Evolutionary conservation across 176 grass and related monocot genomes (phyloP).

Genomic region (Eragrostis curvula): DNA sequence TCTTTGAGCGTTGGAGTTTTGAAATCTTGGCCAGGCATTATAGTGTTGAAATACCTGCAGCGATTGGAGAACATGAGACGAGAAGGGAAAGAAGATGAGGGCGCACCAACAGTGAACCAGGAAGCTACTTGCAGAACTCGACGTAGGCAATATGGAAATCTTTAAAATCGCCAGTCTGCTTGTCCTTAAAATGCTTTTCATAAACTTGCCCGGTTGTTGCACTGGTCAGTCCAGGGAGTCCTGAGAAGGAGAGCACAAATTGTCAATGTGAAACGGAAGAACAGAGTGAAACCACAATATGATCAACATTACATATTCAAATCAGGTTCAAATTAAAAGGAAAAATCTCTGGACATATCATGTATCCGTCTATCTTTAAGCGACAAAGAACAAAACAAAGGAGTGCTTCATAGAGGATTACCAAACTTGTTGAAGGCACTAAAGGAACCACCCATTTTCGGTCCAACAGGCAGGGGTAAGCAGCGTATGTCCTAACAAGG

Average conservation of each 20-base stretch:
- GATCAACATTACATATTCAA: slow-evolving; percentile 5
- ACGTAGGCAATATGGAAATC: slow-evolving; percentile 55
- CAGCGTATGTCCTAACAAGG: slow-evolving; percentile 23
- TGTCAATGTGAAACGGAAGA: slow-evolving; percentile 5
- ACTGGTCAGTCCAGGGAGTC: slow-evolving; percentile 39
- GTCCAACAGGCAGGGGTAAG: slow-evolving; percentile 9
- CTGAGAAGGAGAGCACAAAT: slow-evolving; percentile 41
- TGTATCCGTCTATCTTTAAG: background rate
- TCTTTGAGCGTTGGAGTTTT: background rate
- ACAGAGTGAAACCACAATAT: background rate
- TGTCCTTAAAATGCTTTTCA: slow-evolving; percentile 39
- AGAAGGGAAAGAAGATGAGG: background rate
- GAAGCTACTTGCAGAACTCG: slow-evolving; percentile 71
- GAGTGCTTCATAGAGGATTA: slow-evolving; percentile 33
- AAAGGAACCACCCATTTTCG: slow-evolving; percentile 67
- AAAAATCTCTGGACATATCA: background rate
- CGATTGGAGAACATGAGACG: background rate
- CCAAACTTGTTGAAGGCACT: slow-evolving; percentile 54
- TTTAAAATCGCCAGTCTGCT: background rate
- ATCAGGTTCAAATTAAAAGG: background rate
- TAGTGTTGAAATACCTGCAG: slow-evolving; percentile 63
- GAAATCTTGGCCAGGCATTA: slow-evolving; percentile 81
- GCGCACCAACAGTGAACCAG: background rate
- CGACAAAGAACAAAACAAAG: slow-evolving; percentile 1
- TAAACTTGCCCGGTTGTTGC: slow-evolving; percentile 50